phyloP scores from a whole-genome alignment of 23 red algal genomes.

The Gracilaria caudata region DNA sequence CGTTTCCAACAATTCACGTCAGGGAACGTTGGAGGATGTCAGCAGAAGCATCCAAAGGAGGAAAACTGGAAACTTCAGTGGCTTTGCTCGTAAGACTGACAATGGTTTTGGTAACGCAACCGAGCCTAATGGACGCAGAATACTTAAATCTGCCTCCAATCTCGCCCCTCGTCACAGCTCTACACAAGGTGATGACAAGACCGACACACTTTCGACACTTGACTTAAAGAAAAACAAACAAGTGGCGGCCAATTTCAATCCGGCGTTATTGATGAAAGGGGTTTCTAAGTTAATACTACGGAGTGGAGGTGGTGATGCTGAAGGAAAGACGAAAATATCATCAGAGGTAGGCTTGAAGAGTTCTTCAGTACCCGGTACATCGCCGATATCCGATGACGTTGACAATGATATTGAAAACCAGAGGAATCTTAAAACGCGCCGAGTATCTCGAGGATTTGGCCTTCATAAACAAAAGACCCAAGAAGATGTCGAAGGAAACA shows the following conservation, averaged over 20 bases:
- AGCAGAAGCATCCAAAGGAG: not conserved
- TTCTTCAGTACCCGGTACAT: not conserved
- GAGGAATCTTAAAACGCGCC: not conserved
- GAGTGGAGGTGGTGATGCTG: not conserved
- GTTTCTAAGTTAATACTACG: conserved; percentile 14
- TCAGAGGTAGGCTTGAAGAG: not conserved
- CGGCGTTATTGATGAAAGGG: not conserved
- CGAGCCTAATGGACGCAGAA: not conserved
- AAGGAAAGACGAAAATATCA: not conserved
- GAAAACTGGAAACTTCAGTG: not conserved
- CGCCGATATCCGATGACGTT: conserved; percentile 1
- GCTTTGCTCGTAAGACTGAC: not conserved
- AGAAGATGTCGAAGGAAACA: not conserved
- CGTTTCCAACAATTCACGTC: not conserved
- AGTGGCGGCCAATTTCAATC: not conserved
- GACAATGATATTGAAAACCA: not conserved
- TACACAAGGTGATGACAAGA: not conserved
- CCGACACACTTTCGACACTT: not conserved
- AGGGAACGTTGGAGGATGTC: not conserved
- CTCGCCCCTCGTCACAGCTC: not conserved
- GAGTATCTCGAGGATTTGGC: not conserved
- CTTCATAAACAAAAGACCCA: not conserved
- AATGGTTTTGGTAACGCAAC: not conserved
- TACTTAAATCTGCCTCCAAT: not conserved
- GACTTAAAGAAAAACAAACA: not conserved